Percentiles rank a stretch among this genome's conserved stretches.
These are phyloP conservation scores for Populus ilicifolia DNA, from an alignment of 345 rosid genomes.

Conservation along the genomic window DNA sequence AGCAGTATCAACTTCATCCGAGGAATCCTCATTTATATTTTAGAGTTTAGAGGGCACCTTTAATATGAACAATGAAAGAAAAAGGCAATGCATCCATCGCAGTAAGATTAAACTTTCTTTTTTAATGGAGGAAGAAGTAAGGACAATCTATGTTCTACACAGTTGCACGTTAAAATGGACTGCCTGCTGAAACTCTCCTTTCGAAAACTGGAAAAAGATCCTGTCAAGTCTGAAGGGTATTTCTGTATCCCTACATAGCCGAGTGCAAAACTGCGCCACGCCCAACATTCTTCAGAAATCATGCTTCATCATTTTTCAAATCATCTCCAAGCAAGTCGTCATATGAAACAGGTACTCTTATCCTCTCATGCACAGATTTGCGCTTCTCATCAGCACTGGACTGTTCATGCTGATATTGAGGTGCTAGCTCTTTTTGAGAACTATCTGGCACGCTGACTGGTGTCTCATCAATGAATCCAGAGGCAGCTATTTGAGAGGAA, in stretches of 20 bases:
- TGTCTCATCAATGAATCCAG: slow-evolving; percentile 27
- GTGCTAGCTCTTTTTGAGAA: slow-evolving; percentile 13
- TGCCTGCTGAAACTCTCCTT: neutral
- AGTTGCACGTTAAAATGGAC: neutral
- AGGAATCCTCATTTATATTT: neutral
- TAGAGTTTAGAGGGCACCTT: neutral
- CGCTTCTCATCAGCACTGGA: slow-evolving; percentile 34
- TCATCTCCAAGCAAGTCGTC: slow-evolving; percentile 52
- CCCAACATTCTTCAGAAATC: neutral
- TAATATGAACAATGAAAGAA: neutral
- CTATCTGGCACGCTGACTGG: slow-evolving; percentile 20
- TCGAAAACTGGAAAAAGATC: neutral
- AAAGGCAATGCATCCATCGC: neutral
- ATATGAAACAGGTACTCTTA: slow-evolving; percentile 81
- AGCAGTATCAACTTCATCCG: neutral
- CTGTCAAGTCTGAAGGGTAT: neutral
- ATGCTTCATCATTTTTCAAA: slow-evolving; percentile 9
- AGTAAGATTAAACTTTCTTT: neutral
- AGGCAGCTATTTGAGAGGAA: slow-evolving; percentile 26
- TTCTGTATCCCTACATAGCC: neutral
- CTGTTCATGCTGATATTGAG: slow-evolving; percentile 25
- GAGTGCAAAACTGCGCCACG: neutral
- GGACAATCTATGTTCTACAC: neutral
- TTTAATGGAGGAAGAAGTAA: neutral
- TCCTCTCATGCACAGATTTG: slow-evolving; percentile 66